Conservation (phyloP, 768 basidiomycete genomes). For the Chlorophyllum brunneum region DNA sequence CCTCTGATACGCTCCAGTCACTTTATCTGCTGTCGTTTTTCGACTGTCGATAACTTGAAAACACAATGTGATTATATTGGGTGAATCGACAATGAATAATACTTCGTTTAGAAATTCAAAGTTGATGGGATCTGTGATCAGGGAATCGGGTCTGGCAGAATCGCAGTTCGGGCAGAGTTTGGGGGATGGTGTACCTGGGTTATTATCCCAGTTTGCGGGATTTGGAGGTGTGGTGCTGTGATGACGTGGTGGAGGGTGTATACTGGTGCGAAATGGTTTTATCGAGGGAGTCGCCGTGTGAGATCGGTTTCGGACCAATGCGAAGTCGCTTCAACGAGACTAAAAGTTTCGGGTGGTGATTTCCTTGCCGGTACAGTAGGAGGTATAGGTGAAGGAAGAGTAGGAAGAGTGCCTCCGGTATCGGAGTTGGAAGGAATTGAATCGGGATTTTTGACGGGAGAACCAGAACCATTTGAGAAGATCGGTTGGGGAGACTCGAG, state of each 20-base stretch:
- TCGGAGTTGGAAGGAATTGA: background rate
- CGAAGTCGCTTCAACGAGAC: background rate
- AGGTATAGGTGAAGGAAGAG: conserved; percentile 6
- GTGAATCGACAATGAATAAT: conserved; percentile 60
- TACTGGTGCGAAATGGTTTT: conserved; percentile 14
- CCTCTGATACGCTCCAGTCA: conserved; percentile 80
- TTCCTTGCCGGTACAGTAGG: conserved; percentile 22
- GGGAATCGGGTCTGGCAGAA: conserved; percentile 75
- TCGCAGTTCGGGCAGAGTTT: conserved; percentile 72
- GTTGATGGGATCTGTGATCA: conserved; percentile 63
- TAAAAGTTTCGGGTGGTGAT: background rate
- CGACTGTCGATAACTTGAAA: conserved; percentile 95
- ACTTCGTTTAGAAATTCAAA: conserved; percentile 73
- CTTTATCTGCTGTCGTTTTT: conserved; percentile 87
- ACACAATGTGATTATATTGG: conserved; percentile 88
- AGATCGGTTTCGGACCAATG: conserved; percentile 11
- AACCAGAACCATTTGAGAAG: conserved; percentile 17
- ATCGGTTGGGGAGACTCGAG: conserved; percentile 14
- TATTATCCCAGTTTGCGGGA: conserved; percentile 8
- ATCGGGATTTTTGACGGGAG: background rate
- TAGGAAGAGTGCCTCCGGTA: background rate
- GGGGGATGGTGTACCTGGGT: conserved; percentile 13
- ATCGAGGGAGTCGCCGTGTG: conserved; percentile 12
- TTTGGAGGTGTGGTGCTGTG: conserved; percentile 19
- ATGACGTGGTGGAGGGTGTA: conserved; percentile 25